Base-by-base conservation (phyloP, 306 rosid genomes). In the Glycine soja region DNA sequence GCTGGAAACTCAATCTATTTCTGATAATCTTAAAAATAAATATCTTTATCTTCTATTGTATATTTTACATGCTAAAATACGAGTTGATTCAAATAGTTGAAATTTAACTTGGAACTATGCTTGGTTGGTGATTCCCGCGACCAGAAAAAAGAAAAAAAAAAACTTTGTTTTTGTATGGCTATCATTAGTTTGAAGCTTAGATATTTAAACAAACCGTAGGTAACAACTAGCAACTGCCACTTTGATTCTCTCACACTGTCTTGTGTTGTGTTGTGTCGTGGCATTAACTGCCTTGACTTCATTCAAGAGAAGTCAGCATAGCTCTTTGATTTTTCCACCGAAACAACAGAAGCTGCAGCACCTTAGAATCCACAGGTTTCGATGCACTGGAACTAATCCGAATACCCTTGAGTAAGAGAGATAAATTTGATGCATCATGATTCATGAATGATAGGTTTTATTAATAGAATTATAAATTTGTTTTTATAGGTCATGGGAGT, bases 321-420 rank as follows among this genome's bases (percentile, higher is more conserved):
- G 8, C 8, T 18, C 79, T 67, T 32, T 53, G 5, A 11, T 65
- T 51, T 83, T 78, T 85, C 82, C 16, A 61, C 85, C 85, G 51
- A 92, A 84, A 48, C 81, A 80, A 4, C 68, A 14, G 10, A 74
- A 64, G 3, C n/a, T n/a, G n/a, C 32, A 40, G 11, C 9, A 14
- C 34, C 61, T 13, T 51, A 86, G 72, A 52, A 8, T 58, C 76
- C 72, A 66, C 50, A 85, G 45, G 48, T 66, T 88, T 70, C 92
- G 75, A 18, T 95, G 97, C 89, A 66, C 46, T 47, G 95, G 92
- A 54, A 82, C 83, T 40, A 85, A 87, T 68, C 86, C 63, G 40
- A 76, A 88, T 57, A n/a, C n/a, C n/a, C n/a, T n/a, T n/a, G n/a
- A n/a, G n/a, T n/a, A n/a, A n/a, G n/a, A n/a, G 2, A 13, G 1